phyloP scores from a whole-genome alignment of 371 early-diverging fungal genomes.

The Saksenaea oblongispora region DNA sequence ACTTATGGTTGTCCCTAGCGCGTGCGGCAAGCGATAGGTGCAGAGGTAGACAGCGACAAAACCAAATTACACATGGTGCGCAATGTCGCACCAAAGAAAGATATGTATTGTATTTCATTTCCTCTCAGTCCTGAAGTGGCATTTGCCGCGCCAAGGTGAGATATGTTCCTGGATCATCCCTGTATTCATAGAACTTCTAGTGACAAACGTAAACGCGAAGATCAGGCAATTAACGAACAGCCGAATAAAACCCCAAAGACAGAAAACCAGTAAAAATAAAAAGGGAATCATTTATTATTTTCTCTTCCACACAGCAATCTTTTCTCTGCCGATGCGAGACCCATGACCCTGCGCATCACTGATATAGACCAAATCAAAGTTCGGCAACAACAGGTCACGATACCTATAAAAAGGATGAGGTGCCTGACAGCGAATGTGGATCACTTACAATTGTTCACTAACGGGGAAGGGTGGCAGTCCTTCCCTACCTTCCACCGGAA shows the following conservation, averaged over 20 bases:
- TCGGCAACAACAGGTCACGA: constrained; percentile 43
- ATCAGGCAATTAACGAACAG: constrained; percentile 2
- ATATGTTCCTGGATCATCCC: not conserved
- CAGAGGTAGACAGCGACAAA: constrained; percentile 45
- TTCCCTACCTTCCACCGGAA: constrained; percentile 51
- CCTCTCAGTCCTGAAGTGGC: constrained; percentile 63
- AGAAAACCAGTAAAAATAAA: constrained; percentile 9
- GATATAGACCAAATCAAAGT: constrained; percentile 57
- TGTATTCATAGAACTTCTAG: constrained; percentile 5
- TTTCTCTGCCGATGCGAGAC: constrained; percentile 55
- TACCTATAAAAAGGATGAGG: constrained; percentile 27
- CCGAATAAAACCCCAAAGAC: constrained; percentile 6
- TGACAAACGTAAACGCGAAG: constrained; percentile 27
- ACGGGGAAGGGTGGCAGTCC: constrained; percentile 71
- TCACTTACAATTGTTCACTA: constrained; percentile 49
- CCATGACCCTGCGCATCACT: constrained; percentile 57
- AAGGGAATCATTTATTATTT: constrained; percentile 10
- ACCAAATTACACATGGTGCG: constrained; percentile 77
- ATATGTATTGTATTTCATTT: constrained; percentile 96
- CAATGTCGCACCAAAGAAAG: constrained; percentile 96
- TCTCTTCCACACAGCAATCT: constrained; percentile 66
- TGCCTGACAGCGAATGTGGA: not conserved
- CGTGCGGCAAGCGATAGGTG: constrained; percentile 55
- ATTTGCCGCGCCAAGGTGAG: constrained; percentile 32
- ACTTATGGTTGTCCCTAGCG: constrained; percentile 28